These are phyloP conservation scores for Penicillium desertorum DNA, from an alignment of 495 filamentous ascomycete genomes.

Conservation along the genomic window DNA sequence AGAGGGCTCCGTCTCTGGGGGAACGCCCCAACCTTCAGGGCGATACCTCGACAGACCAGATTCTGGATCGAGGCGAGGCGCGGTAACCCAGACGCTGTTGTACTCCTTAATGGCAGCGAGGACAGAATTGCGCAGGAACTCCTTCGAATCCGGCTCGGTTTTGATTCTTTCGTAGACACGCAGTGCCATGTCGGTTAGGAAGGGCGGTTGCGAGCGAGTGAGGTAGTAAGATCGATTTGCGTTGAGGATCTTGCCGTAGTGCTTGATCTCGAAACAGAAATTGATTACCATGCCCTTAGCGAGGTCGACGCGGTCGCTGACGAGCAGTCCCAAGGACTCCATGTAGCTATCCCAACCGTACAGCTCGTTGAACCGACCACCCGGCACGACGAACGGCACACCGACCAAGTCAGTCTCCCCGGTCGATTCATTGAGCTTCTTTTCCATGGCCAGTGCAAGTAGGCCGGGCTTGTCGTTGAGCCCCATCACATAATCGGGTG, in stretches of 20 bases:
- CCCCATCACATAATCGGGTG: slow-evolving; percentile 66
- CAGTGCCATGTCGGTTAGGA: slow-evolving; percentile 95
- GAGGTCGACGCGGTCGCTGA: slow-evolving; percentile 76
- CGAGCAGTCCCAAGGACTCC: slow-evolving; percentile 83
- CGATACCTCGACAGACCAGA: slow-evolving; percentile 89
- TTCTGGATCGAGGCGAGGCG: slow-evolving; percentile 73
- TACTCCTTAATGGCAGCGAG: slow-evolving; percentile 98
- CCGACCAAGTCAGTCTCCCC: slow-evolving; percentile 68
- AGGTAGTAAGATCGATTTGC: slow-evolving; percentile 96
- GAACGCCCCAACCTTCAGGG: slow-evolving; percentile 83
- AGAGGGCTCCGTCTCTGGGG: slow-evolving; percentile 86
- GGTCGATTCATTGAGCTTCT: slow-evolving; percentile 60
- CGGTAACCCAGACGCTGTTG: slow-evolving; percentile 81
- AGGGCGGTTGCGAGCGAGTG: slow-evolving; percentile 88
- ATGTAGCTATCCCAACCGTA: slow-evolving; percentile 99
- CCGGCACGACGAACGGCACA: slow-evolving; percentile 91
- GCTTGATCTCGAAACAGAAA: slow-evolving; percentile 96
- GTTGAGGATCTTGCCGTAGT: slow-evolving; percentile 97
- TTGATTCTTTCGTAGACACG: slow-evolving; percentile 85
- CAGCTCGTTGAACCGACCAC: slow-evolving; percentile 94
- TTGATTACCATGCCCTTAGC: slow-evolving; percentile 92
- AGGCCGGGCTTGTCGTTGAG: slow-evolving; percentile 86
- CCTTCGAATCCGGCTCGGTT: slow-evolving; percentile 68
- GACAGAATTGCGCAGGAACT: slow-evolving; percentile 75
- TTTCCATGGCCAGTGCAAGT: slow-evolving; percentile 86